Percentiles rank a stretch among this genome's conserved stretches.
These are phyloP conservation scores for Fusarium incarnatum DNA, from an alignment of 2,329 filamentous ascomycete genomes.

Conservation along the genomic window DNA sequence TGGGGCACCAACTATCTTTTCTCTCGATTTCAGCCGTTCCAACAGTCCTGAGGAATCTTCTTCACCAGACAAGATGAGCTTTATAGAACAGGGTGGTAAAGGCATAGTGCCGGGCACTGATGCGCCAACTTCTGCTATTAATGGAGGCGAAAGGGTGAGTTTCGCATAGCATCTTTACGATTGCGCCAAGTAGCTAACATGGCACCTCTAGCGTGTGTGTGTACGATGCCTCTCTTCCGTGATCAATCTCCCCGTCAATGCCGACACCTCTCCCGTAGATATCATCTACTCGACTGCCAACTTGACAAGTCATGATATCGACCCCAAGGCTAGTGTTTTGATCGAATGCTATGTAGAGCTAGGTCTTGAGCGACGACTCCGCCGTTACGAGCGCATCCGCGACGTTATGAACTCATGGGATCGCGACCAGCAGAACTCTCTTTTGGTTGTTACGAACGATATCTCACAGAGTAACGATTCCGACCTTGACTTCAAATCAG, in stretches of 20 bases:
- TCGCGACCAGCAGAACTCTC: conserved; percentile 77
- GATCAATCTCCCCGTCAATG: conserved; percentile 77
- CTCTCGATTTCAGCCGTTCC: conserved; percentile 50
- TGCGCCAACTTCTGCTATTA: conserved; percentile 83
- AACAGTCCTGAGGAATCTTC: conserved; percentile 50
- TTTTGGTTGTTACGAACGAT: conserved; percentile 74
- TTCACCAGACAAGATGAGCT: conserved; percentile 50
- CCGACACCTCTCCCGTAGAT: conserved; percentile 79
- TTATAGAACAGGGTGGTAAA: conserved; percentile 59
- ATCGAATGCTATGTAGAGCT: conserved; percentile 80
- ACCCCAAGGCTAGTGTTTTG: conserved; percentile 74
- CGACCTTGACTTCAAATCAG: conserved; percentile 74
- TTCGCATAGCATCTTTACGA: background rate
- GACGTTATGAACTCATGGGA: conserved; percentile 97
- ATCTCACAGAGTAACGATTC: conserved; percentile 64
- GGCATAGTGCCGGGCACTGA: conserved; percentile 69
- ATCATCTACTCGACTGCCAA: conserved; percentile 76
- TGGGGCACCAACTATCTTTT: conserved; percentile 51
- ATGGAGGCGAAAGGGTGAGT: conserved; percentile 80
- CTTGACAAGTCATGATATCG: conserved; percentile 71
- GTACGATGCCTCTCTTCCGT: conserved; percentile 78
- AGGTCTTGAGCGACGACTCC: conserved; percentile 83
- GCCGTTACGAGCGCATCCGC: conserved; percentile 86
- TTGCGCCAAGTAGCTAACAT: conserved; percentile 15
- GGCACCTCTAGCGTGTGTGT: conserved; percentile 68